Conservation (phyloP, 2,329 filamentous ascomycete species). For the Parasarocladium wereldwijsianum region DNA sequence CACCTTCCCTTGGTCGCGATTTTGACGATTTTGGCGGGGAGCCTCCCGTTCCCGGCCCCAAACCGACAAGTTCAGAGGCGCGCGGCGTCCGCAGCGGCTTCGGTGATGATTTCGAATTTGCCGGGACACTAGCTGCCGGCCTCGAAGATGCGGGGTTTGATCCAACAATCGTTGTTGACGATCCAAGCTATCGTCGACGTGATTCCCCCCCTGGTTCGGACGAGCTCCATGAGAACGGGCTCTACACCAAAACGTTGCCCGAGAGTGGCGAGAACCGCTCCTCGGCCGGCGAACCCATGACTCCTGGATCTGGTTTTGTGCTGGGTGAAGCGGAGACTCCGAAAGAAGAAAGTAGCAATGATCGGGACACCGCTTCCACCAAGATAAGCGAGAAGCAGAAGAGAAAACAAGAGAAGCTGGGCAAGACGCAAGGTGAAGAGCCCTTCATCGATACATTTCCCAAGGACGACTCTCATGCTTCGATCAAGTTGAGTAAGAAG, state of each 20-base stretch:
- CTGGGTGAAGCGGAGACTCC: constrained; percentile 25
- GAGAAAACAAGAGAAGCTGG: constrained; percentile 29
- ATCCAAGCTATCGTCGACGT: constrained; percentile 47
- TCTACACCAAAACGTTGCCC: constrained; percentile 33
- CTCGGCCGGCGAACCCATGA: constrained; percentile 1
- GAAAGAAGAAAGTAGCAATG: constrained; percentile 14
- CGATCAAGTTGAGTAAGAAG: constrained; percentile 17
- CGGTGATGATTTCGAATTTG: constrained; percentile 52
- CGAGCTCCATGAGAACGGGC: constrained; percentile 22
- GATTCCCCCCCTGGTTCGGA: constrained; percentile 49
- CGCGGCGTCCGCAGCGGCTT: constrained; percentile 50
- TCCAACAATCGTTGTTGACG: constrained; percentile 53
- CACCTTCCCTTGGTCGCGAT: constrained; percentile 4
- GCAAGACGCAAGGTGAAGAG: constrained; percentile 15
- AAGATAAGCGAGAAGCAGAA: constrained; percentile 33
- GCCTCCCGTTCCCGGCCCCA: constrained; percentile 41
- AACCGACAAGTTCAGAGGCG: constrained; percentile 31
- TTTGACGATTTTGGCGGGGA: constrained; percentile 25
- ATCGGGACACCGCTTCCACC: constrained; percentile 11
- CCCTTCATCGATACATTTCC: constrained; percentile 17
- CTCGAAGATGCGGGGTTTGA: constrained; percentile 57
- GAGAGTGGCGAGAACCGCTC: constrained; percentile 22
- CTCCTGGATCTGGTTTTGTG: constrained; percentile 20
- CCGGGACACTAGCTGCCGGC: constrained; percentile 53
- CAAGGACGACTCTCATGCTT: constrained; percentile 1